Evolutionary conservation across 345 rosid species (phyloP).

Genomic region (Heritiera littoralis): DNA sequence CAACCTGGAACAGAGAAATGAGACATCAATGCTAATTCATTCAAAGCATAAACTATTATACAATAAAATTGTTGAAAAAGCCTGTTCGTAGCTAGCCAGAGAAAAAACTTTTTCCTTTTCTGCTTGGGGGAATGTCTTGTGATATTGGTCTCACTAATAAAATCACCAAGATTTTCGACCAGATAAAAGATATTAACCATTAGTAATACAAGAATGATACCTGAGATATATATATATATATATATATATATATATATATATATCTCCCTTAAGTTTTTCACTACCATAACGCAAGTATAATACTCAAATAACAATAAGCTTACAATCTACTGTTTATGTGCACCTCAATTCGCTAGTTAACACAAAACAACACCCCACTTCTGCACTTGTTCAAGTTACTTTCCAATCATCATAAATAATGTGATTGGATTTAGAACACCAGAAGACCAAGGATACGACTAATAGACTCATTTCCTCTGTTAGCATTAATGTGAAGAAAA

Average conservation of each 20-base stretch:
- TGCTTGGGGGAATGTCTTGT: no score
- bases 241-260: no score
- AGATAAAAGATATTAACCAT: neutral
- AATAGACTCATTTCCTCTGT: neutral
- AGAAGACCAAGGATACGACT: slow-evolving; percentile 5
- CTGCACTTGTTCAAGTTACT: slow-evolving; percentile 1
- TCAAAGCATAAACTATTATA: neutral
- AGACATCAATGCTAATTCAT: neutral
- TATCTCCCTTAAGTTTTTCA: neutral
- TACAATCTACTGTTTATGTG: neutral
- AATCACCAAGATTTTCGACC: neutral
- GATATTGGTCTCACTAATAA: neutral
- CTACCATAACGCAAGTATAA: neutral
- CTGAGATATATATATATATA: neutral
- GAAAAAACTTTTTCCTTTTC: neutral
- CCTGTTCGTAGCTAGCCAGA: neutral
- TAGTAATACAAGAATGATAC: neutral
- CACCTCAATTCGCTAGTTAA: neutral
- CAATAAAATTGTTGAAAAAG: neutral
- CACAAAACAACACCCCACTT: neutral
- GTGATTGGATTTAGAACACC: neutral
- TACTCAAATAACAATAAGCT: slow-evolving; percentile 5
- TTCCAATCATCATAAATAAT: neutral
- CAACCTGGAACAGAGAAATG: slow-evolving; percentile 49
- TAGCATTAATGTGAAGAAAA: neutral